A percentile compares a stretch with the other conserved stretches of the same genome.
These are phyloP conservation scores for Boechera retrofracta DNA, from an alignment of 345 rosid genomes.

Conservation along the genomic window DNA sequence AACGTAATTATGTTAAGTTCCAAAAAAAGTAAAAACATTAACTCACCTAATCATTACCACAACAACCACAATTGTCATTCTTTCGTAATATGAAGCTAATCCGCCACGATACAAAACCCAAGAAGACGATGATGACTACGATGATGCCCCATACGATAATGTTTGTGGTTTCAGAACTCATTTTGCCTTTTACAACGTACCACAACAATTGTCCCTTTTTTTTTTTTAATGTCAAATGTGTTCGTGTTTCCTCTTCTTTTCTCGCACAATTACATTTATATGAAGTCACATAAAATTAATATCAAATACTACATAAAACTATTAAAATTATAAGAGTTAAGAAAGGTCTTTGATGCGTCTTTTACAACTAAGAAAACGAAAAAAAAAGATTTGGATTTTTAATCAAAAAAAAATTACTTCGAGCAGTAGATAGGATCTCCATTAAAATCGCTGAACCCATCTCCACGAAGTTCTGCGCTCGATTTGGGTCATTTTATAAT, in stretches of 20 bases:
- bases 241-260: conserved; percentile 3
- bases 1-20: no score
- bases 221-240: neutral
- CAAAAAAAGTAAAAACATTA: no score
- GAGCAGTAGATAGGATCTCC: conserved; percentile 6
- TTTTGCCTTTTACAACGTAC: neutral
- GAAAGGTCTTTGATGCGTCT: conserved; percentile 5
- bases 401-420: neutral
- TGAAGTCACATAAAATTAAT: neutral
- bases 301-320: neutral
- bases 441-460: neutral
- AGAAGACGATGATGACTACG: conserved; percentile 6
- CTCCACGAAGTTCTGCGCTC: neutral
- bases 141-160: neutral
- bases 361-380: neutral
- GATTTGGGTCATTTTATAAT: neutral
- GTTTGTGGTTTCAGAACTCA: conserved; percentile 22
- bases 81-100: conserved; percentile 12
- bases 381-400: no score
- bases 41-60: neutral
- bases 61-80: neutral
- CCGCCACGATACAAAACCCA: conserved; percentile 10
- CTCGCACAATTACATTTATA: neutral
- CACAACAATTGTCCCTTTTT: neutral
- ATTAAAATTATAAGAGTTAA: no score